Evolutionary conservation across 805 yeast genomes (phyloP), one percentile per base, ranked within the genome.

Genomic region (Vanderwaltozyma polyspora): DNA sequence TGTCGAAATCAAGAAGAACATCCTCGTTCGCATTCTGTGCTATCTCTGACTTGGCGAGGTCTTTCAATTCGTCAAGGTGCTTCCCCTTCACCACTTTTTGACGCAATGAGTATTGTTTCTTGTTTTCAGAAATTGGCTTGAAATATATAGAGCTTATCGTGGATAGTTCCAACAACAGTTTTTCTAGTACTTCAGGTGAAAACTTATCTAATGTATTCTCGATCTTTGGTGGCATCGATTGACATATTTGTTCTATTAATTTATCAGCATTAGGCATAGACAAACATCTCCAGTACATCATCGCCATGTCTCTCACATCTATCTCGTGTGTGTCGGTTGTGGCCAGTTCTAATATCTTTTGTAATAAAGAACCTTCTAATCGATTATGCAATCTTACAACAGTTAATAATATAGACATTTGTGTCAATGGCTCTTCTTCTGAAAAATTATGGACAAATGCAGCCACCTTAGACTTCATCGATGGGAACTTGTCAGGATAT

Each of bases 91-190:
- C 48, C 7, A 49, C 44, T 28, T 51, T 57, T n/a, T 49, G 46
- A 10, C 44, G 46, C 40, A 65, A 63, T 17, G 61, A 52, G 36
- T 55, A 60, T 19, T 63, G 60, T 9, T 59, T 64, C n/a, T 62
- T 57, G 44, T 32, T 57, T 48, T 80, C 79, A 14, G 73, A 63
- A 5, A 82, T 74, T 10, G 96, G 94, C 51, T 79, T 80, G 58
- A 81, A 93, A 51, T 84, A 84, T 2, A 91, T 91, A 0, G 96
- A 84, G 25, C 95, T 78, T 41, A 91, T 68, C 7, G 91, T 79
- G 3, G 93, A 77, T 36, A 89, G 60, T 52, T 89, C 94, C n/a
- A 63, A 53, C 21, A 89, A 51, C 32, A 91, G 66, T 41, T 74
- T 78, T 28, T 76, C 73, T 37, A 87, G 67, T 4, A 85, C 65